phyloP scores from a whole-genome alignment of 768 basidiomycete genomes.

The Lactarius quietus region DNA sequence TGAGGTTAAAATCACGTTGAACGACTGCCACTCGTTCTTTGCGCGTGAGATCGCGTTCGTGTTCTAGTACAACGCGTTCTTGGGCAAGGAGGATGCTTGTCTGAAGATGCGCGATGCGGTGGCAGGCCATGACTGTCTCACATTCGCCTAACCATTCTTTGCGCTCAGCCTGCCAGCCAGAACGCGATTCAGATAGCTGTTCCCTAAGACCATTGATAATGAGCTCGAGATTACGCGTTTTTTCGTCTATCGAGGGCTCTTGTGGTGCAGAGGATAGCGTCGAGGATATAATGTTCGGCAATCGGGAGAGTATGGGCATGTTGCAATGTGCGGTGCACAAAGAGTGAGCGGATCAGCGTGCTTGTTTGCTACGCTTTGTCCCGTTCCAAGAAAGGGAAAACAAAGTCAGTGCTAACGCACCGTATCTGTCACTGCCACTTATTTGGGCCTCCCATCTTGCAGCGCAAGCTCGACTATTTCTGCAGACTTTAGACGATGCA shows the following conservation, averaged over 20 bases:
- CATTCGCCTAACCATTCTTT: constrained; percentile 59
- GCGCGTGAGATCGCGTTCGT: constrained; percentile 51
- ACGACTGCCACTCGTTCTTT: constrained; percentile 55
- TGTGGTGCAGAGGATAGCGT: constrained; percentile 33
- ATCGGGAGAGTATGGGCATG: constrained; percentile 17
- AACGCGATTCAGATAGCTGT: constrained; percentile 42
- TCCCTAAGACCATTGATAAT: constrained; percentile 50
- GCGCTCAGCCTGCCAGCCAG: constrained; percentile 51
- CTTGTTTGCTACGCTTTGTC: no score
- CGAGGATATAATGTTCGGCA: constrained; percentile 26
- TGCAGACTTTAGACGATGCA: no score
- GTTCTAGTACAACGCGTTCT: constrained; percentile 48
- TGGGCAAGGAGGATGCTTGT: constrained; percentile 51
- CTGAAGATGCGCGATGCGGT: constrained; percentile 62
- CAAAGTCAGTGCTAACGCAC: no score
- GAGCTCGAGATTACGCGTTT: constrained; percentile 62
- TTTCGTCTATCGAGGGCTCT: constrained; percentile 60
- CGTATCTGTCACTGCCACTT: no score
- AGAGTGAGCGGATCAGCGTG: neutral
- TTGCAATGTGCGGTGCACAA: no score
- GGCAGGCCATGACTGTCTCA: constrained; percentile 57
- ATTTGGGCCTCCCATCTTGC: no score
- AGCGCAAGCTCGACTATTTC: no score
- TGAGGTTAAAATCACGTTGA: constrained; percentile 64
- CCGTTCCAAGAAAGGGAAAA: no score